Percentiles rank a stretch among this genome's conserved stretches.
These are phyloP conservation scores for Solanum rostratum DNA, from an alignment of 257 asterid species.

Conservation along the genomic window DNA sequence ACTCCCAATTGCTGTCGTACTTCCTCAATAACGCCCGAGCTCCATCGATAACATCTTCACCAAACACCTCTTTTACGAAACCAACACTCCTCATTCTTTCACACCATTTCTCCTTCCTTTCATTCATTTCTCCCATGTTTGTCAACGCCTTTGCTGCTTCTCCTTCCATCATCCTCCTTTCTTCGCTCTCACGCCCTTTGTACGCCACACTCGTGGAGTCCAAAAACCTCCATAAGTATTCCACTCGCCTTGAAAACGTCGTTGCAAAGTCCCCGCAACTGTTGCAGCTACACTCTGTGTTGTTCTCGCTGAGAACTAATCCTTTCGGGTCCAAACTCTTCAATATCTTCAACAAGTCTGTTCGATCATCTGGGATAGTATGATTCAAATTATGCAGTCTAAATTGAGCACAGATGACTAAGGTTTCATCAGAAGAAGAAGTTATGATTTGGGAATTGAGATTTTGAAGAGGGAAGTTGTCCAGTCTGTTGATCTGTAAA, in stretches of 20 bases:
- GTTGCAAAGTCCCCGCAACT: conserved; percentile 63
- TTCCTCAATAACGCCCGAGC: conserved; percentile 73
- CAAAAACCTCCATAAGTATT: conserved; percentile 59
- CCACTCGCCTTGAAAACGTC: conserved; percentile 56
- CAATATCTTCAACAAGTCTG: conserved; percentile 32
- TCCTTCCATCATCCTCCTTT: conserved; percentile 80
- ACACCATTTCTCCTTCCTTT: conserved; percentile 66
- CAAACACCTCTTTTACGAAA: conserved; percentile 35
- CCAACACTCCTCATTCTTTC: conserved; percentile 60
- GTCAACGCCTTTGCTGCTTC: conserved; percentile 68
- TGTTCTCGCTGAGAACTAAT: conserved; percentile 56
- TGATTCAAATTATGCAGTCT: conserved; percentile 60
- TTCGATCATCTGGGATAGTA: conserved; percentile 44
- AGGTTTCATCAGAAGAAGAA: conserved; percentile 43
- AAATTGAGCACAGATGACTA: conserved; percentile 62
- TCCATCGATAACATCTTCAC: conserved; percentile 63
- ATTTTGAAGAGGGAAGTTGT: conserved; percentile 38
- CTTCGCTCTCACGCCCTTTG: conserved; percentile 71
- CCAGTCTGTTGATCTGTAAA: conserved; percentile 57
- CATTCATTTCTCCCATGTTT: conserved; percentile 58
- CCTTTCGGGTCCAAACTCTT: conserved; percentile 53
- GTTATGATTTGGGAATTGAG: conserved; percentile 42
- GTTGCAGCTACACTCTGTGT: conserved; percentile 58
- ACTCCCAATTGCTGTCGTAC: conserved; percentile 74
- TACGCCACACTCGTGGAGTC: conserved; percentile 66